A percentile compares a stretch with the other conserved stretches of the same genome.
These are phyloP conservation scores for Phyllachora maydis DNA, from an alignment of 2,329 filamentous ascomycete species.

Conservation along the genomic window DNA sequence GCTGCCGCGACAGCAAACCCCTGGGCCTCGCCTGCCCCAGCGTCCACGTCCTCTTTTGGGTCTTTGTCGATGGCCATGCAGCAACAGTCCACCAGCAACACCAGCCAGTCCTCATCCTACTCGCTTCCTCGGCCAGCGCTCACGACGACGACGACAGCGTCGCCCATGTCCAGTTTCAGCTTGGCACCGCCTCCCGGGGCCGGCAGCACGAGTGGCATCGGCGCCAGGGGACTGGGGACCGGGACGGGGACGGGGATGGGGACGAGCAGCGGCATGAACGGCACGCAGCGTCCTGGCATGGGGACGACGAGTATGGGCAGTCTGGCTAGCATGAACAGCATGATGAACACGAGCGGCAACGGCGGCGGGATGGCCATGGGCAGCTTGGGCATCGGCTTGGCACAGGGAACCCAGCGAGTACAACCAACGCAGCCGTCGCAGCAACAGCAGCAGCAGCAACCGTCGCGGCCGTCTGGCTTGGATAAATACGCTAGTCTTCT, in stretches of 20 bases:
- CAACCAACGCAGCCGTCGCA: too few relatives aligned
- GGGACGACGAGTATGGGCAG: too few relatives aligned
- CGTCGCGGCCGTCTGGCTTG: conserved; percentile 29
- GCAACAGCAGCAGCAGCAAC: conserved; percentile 10
- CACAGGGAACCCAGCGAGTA: too few relatives aligned
- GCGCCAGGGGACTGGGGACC: too few relatives aligned
- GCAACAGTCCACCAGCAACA: conserved; percentile 13
- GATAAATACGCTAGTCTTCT: conserved; percentile 50
- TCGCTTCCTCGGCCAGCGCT: conserved; percentile 34
- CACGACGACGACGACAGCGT: conserved; percentile 4
- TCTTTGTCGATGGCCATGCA: conserved; percentile 25
- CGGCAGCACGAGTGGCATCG: conserved; percentile 1
- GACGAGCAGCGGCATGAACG: conserved; percentile 2
- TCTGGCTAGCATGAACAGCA: conserved; percentile 8
- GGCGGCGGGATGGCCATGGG: conserved; percentile 5
- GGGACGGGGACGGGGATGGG: conserved; percentile 2
- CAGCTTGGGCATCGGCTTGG: conserved; percentile 8
- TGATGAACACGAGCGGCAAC: conserved; percentile 7
- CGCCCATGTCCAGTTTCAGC: conserved; percentile 18
- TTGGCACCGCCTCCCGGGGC: conserved; percentile 21
- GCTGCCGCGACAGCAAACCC: conserved; percentile 20
- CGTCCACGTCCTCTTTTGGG: conserved; percentile 12
- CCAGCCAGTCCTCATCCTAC: conserved; percentile 22
- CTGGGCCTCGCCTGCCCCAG: conserved; percentile 19
- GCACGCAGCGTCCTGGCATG: too few relatives aligned